Evolutionary conservation across 2,329 filamentous ascomycete species (phyloP), one percentile per base, ranked within the genome.

Genomic region (Ophiostoma ips): DNA sequence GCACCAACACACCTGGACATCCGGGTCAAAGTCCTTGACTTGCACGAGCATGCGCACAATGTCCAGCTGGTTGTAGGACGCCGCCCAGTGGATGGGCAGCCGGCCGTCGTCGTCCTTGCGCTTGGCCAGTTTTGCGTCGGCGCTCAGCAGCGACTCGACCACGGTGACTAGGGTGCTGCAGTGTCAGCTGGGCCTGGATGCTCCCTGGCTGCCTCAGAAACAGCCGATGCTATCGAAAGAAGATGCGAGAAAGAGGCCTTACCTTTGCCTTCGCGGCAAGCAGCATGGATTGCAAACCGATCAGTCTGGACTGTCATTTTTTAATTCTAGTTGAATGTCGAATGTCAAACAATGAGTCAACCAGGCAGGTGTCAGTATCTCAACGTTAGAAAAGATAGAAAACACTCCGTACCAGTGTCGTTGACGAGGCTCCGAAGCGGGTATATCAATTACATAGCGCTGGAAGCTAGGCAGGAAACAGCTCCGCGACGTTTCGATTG

Each of bases 31-130:
- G 52, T 73, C 72, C 59, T 81, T 81, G 54, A 73, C 71, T 50
- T 84, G 74, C 2, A 84, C 74, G 4, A 96, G 71, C 18, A 90
- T 63, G 46, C 83, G 72, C 16, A 86, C 80, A 52, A 95, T 87
- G 21, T 81, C 76, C 7, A 83, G 67, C 57, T 80, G 82, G 63
- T 92, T 94, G 64, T 85, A 84, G 19, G 89, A 92, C 2, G 81
- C 79, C 0, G 92, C 90, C 92, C 92, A 98, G 71, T 98, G 92
- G 51, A 96, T 80, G 2, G 92, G 83, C 35, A 95, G 77, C 41
- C 92, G 85, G 15, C 87, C 87, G 64, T 98, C 92, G 46, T 86
- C 83, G 60, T 98, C 92, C 59, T 81, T 79, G 52, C 66, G 66
- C 44, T 69, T 72, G 24, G 86, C 81, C 36, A 94, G 76, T 60